Evolutionary conservation across 306 rosid genomes (phyloP).

Genomic region (Nissolia schottii): DNA sequence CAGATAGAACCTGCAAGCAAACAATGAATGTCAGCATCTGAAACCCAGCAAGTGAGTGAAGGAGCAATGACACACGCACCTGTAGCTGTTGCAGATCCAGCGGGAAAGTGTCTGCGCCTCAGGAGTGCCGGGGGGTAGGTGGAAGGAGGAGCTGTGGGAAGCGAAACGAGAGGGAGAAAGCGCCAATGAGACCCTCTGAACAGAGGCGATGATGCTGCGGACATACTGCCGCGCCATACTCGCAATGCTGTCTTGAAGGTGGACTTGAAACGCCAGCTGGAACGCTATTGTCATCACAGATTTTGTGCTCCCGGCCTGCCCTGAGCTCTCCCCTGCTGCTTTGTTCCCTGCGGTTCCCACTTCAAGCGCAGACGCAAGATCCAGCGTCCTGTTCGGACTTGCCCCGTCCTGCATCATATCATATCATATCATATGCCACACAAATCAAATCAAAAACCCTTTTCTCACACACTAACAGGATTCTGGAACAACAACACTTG

Average conservation of each 20-base stretch:
- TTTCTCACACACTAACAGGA: background rate
- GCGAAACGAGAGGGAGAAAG: conserved; percentile 79
- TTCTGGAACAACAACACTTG: conserved; percentile 15
- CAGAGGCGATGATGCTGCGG: conserved; percentile 85
- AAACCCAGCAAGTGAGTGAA: no score
- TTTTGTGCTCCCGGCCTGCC: conserved; percentile 61
- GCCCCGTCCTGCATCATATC: conserved; percentile 58
- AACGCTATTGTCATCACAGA: conserved; percentile 99
- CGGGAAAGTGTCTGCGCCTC: conserved; percentile 85
- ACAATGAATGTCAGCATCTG: conserved; percentile 1
- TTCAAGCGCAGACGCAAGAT: conserved; percentile 96
- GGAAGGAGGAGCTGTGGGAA: conserved; percentile 55
- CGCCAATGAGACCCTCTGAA: conserved; percentile 94
- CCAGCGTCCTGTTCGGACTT: conserved; percentile 92
- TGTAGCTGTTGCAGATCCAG: conserved; percentile 86
- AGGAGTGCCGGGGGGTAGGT: conserved; percentile 77
- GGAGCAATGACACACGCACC: no score
- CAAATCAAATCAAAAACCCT: background rate
- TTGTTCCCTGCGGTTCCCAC: conserved; percentile 72
- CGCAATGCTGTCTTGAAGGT: conserved; percentile 85
- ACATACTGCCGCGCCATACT: conserved; percentile 91
- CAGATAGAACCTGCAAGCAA: conserved; percentile 79
- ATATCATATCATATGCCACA: background rate
- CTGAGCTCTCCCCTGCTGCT: conserved; percentile 55
- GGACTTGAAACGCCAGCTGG: conserved; percentile 89